These are phyloP conservation scores for Gremmenia infestans DNA, from an alignment of 2,329 filamentous ascomycete genomes.

Conservation along the genomic window DNA sequence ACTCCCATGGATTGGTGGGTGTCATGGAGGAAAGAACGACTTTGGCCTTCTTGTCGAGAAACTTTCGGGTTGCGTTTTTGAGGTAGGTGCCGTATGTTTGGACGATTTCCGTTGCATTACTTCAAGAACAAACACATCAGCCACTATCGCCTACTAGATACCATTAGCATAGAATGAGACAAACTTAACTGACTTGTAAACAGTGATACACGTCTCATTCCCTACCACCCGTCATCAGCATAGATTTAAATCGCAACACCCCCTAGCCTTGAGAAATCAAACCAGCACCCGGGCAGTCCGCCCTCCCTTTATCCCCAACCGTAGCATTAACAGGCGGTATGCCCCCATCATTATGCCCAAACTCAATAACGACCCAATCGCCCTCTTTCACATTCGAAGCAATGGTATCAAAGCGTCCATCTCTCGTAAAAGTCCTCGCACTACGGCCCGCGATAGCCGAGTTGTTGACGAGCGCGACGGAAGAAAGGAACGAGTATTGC, in stretches of 20 bases:
- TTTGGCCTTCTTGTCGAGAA: conserved; percentile 47
- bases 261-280: background rate
- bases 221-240: conserved; percentile 3
- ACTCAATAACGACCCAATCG: conserved; percentile 66
- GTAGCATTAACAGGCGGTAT: conserved; percentile 35
- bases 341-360: conserved; percentile 67
- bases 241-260: background rate
- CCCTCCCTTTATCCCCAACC: conserved; percentile 52
- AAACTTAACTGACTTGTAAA: conserved; percentile 13
- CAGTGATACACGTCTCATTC: conserved; percentile 19
- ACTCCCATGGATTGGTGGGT: conserved; percentile 58
- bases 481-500: conserved; percentile 14
- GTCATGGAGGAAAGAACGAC: conserved; percentile 56
- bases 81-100: conserved; percentile 22
- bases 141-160: background rate
- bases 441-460: conserved; percentile 60
- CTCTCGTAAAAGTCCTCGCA: conserved; percentile 59
- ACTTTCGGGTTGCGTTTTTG: conserved; percentile 17
- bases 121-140: background rate
- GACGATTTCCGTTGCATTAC: conserved; percentile 20
- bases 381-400: conserved; percentile 46
- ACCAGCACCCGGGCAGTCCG: conserved; percentile 43
- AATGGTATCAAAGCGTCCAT: conserved; percentile 58
- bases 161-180: background rate
- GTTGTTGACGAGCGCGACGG: conserved; percentile 37